Evolutionary conservation across 495 filamentous ascomycete species (phyloP), one percentile per base, ranked within the genome.

Genomic region (Eremomyces bilateralis): DNA sequence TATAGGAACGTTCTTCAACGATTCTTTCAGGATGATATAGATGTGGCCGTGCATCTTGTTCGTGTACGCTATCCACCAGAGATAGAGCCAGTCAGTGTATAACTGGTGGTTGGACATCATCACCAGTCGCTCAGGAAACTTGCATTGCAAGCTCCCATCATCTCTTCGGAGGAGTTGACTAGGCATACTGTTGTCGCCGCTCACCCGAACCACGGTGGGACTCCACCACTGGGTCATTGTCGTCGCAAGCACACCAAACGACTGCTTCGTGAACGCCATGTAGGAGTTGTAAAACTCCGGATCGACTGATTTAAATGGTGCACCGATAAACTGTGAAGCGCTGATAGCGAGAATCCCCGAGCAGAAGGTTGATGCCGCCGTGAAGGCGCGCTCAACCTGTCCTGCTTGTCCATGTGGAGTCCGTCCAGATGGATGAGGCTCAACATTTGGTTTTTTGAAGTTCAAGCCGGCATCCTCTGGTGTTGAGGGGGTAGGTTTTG

Each of bases 21-120:
- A 53, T 29, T 58, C 53, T 31, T 58, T 58, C 4, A 58, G 40
- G 33, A 58, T 56, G 39, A 58, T 58, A 43, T 56, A 56, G 43
- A 58, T 48, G 18, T 43, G 49, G 18, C 54, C 54, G 27, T 58
- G 54, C 54, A 58, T 58, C 39, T 44, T 42, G 42, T 54, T 54
- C 2, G 54, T 58, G 36, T 56, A 58, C 8, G 54, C 54, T 29
- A 56, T 51, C 54, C 54, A 58, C 54, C 54, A 58, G 18, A 58
- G 45, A 32, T 58, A 58, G 29, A 58, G 37, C 54, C 54, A 58
- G 41, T 58, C 54, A 3, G 53, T 56, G 38, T 58, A 58, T 6
- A 58, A 35, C 43, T 56, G 54, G 36, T 59, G 55, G 36, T 59
- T 59, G 10, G 55, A 53, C 52, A 59, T 57, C 32, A 59, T 32